Percentiles rank a stretch among this genome's conserved stretches.
Evolutionary conservation across 2,329 filamentous ascomycete genomes (phyloP).

Genomic region (Trichoderma brevicompactum): DNA sequence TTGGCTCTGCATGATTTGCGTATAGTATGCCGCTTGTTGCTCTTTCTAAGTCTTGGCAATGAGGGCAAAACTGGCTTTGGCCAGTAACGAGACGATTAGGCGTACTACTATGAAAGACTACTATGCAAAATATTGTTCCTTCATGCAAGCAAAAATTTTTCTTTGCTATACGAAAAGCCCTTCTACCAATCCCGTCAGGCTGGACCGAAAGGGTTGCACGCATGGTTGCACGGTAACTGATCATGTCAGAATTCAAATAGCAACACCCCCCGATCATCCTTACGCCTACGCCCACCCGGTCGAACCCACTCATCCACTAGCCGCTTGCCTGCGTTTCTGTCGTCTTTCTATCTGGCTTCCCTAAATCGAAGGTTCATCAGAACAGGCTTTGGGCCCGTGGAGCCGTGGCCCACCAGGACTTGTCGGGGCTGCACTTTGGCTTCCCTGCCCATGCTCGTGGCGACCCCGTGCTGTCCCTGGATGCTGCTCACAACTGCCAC

Average conservation of each 20-base stretch:
- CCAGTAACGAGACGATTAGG: too few species aligned
- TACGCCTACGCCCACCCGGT: constrained; percentile 15
- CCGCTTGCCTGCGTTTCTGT: constrained; percentile 37
- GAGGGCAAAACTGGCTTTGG: too few species aligned
- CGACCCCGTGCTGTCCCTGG: constrained; percentile 27
- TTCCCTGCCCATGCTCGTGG: constrained; percentile 28
- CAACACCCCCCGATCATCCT: constrained; percentile 2
- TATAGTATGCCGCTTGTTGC: not conserved
- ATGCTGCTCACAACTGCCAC: constrained; percentile 18
- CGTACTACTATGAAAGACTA: too few species aligned
- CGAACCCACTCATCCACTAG: constrained; percentile 28
- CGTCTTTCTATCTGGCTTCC: constrained; percentile 40
- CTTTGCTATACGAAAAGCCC: not conserved
- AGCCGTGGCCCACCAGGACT: constrained; percentile 16
- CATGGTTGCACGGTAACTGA: constrained; percentile 24
- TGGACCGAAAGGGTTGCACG: constrained; percentile 20
- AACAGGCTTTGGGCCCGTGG: constrained; percentile 29
- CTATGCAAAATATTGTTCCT: not conserved
- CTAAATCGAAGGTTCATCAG: constrained; percentile 30
- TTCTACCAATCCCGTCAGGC: constrained; percentile 17
- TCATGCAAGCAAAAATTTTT: not conserved
- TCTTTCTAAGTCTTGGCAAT: too few species aligned
- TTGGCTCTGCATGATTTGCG: not conserved
- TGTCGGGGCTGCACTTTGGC: constrained; percentile 7
- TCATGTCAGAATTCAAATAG: constrained; percentile 18